Evolutionary conservation across 1,284 basidiomycete genomes (phyloP), one percentile per base, ranked within the genome.

Genomic region (Sporisorium reilianum): DNA sequence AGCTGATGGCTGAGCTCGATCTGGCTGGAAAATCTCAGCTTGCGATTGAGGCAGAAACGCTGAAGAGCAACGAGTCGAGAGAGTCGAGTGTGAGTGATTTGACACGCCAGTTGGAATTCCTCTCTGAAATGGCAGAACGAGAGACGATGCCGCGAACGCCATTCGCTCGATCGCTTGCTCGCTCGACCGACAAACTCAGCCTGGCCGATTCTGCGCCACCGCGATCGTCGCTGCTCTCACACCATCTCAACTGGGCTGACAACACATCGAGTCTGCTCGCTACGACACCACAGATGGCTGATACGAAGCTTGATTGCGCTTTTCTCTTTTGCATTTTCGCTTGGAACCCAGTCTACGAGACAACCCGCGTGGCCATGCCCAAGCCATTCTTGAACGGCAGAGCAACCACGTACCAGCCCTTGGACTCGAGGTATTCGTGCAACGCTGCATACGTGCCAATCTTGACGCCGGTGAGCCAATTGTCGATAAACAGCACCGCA

Each of bases 331-430:
- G 9, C 28, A 38, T 20, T 4, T 1, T 28, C 25, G 7, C 12
- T 3, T 20, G 12, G 28, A n/a, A 30, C 18, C 25, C 22, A 46
- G 41, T 18, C 26, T 55, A 55, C 54, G 42, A 32, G 3, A 48
- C 46, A 32, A 58, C 51, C n/a, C 65, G 51, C 3, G 59, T 68
- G 11, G 68, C 68, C 50, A 71, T 64, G 14, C 68, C 68, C 6
- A 71, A 55, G 8, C 68, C 68, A n/a, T 71, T 71, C 58, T 71
- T 65, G 59, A 71, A 71, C 8, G 68, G 68, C 55, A 71, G n/a
- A 2, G 63, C 54, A 16, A 49, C 63, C 14, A 65, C 41, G 48
- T 65, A 71, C 68, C 68, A 71, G 18, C 68, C 68, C 18, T 56
- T 60, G 5, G 54, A 52, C 51, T 65, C 62, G 50, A 71, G 55